Conservation (phyloP, 2,329 filamentous ascomycete species). For the Calonectria crousiana region DNA sequence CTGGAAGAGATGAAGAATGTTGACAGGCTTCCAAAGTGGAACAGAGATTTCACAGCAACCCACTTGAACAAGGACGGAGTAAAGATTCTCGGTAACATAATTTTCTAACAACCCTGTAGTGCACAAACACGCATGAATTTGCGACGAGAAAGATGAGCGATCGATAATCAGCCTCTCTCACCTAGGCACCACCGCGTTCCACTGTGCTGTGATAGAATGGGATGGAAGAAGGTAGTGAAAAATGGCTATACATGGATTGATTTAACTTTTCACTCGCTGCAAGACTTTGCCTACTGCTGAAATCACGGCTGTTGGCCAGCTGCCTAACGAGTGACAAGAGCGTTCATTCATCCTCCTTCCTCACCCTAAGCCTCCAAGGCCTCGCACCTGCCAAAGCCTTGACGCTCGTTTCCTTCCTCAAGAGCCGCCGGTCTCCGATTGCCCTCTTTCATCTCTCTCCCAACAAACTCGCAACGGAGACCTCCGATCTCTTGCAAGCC, state of each 20-base stretch:
- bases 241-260: neutral
- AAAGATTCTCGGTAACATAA: neutral
- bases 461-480: too few species aligned
- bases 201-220: neutral
- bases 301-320: neutral
- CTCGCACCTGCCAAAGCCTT: neutral
- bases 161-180: neutral
- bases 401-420: neutral
- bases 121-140: neutral
- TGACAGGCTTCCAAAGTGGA: neutral
- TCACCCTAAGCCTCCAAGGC: neutral
- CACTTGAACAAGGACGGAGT: neutral
- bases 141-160: neutral
- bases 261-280: neutral
- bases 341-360: neutral
- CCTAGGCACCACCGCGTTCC: neutral
- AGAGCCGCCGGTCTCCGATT: neutral
- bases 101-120: neutral
- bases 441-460: neutral
- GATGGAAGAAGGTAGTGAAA: neutral
- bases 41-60: neutral
- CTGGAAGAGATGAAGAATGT: slow-evolving; percentile 36
- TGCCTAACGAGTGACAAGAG: neutral
- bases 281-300: neutral
- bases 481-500: neutral